Conservation (phyloP, 1,284 basidiomycete genomes). For the Pisolithus thermaeus region DNA sequence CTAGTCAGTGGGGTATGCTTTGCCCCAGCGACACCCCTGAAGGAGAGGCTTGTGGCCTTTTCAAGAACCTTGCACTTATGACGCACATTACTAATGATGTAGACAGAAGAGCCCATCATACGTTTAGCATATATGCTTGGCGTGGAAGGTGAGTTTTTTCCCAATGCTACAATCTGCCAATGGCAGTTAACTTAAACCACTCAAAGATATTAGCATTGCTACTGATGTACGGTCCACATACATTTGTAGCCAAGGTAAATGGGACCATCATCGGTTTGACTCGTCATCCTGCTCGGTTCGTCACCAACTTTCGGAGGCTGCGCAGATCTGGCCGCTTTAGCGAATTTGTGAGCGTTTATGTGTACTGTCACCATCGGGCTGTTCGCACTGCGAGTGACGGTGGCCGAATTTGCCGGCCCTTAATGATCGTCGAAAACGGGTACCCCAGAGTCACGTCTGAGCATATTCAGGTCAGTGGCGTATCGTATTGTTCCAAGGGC, state of each 20-base stretch:
- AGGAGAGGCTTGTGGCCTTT: conserved; percentile 98
- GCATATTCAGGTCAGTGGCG: conserved; percentile 37
- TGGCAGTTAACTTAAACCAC: conserved; percentile 11
- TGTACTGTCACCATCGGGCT: conserved; percentile 92
- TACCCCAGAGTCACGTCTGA: conserved; percentile 73
- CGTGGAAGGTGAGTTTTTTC: conserved; percentile 68
- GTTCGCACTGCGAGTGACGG: conserved; percentile 98
- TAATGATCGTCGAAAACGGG: conserved; percentile 94
- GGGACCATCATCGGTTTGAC: conserved; percentile 95
- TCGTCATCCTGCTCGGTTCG: conserved; percentile 81
- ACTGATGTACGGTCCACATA: conserved; percentile 90
- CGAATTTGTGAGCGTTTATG: conserved; percentile 97
- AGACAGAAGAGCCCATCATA: conserved; percentile 91
- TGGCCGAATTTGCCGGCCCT: conserved; percentile 95
- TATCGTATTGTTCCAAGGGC: neutral
- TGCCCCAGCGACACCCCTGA: conserved; percentile 99
- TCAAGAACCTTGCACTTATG: conserved; percentile 99
- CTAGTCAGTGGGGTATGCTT: conserved; percentile 98
- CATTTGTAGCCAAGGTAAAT: conserved; percentile 96
- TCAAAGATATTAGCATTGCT: conserved; percentile 83
- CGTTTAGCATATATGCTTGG: conserved; percentile 91
- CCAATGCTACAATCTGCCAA: conserved; percentile 8
- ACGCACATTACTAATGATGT: conserved; percentile 99
- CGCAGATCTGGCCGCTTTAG: conserved; percentile 89
- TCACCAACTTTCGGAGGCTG: conserved; percentile 86